Evolutionary conservation across 2,329 filamentous ascomycete genomes (phyloP), one percentile per base, ranked within the genome.

Genomic region (Cladosporium phlei): DNA sequence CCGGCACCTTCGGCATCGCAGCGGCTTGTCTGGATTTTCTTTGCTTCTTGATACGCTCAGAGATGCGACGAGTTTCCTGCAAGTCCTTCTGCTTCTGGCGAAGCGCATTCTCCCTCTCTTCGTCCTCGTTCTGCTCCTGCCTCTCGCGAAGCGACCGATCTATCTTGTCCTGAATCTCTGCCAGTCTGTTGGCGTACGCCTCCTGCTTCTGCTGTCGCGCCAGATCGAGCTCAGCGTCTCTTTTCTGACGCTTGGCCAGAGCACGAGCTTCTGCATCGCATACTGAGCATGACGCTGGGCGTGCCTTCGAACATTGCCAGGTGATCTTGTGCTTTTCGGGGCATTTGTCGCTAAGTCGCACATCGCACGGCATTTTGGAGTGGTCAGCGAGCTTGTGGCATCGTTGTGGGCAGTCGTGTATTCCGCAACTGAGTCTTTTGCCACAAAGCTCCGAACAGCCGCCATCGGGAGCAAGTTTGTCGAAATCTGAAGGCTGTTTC

Each of bases 301-400:
- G 11, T 53, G 58, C 19, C 48, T 68, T 39, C 10, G 69, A 65
- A 47, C 84, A 88, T 2, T 52, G 45, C 9, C 73, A 66, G 1
- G 65, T 66, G 1, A 61, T 56, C 7, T 66, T 70, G 55, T 88
- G 83, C 0, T 70, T 66, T 1, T 74, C 68, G 0, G 67, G 38
- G 48, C 84, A 87, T 0, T 54, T 67, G n/a, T 64, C 68, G 0
- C 70, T 53, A 0, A 82, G 46, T 5, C 72, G 57, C 1, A 52
- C 53, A 21, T 14, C 56, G 53, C 78, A 82, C 2, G 58, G 29
- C 61, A 79, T 73, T 37, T 76, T 73, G 0, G 73, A 76, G 56
- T 86, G 82, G 47, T 86, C 75, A 0, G 60, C 56, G 0, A 83
- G 52, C 0, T 76, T 73, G 62, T 90, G 86, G 48, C 86, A 90